Percentiles rank a stretch among this genome's conserved stretches.
Conservation (phyloP, 192 early-diverging fungal species). For the Coemansia sp. region DNA sequence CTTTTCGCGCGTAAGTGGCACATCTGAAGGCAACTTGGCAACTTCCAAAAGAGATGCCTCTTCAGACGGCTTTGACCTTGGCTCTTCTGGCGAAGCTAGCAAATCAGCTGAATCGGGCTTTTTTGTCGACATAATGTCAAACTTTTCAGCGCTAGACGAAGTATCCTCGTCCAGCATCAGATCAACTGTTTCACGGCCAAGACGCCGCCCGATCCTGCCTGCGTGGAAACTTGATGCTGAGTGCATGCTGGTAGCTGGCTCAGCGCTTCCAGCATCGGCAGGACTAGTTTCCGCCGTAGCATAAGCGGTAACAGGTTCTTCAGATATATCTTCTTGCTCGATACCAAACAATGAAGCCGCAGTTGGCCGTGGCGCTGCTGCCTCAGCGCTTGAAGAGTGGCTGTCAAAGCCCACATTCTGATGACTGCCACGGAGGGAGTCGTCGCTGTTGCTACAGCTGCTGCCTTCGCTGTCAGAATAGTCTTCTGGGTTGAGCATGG, state of each 20-base stretch:
- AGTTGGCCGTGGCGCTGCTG: constrained; percentile 28
- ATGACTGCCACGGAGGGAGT: constrained; percentile 5
- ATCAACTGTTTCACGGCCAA: constrained; percentile 37
- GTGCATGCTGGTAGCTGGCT: neutral
- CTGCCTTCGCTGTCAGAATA: constrained; percentile 1
- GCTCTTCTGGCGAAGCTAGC: neutral
- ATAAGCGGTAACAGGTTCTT: neutral
- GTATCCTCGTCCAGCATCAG: constrained; percentile 30
- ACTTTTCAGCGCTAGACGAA: neutral
- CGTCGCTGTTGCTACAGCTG: constrained; percentile 2
- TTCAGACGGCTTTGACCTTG: neutral
- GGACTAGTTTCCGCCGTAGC: neutral
- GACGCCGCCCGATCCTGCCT: constrained; percentile 41
- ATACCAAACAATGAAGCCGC: constrained; percentile 35
- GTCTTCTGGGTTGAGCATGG: neutral
- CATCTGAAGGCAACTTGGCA: constrained; percentile 19
- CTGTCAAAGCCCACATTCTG: constrained; percentile 17
- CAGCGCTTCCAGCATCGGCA: neutral
- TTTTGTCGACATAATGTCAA: constrained; percentile 1
- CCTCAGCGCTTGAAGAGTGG: constrained; percentile 15
- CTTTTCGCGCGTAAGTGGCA: constrained; percentile 49
- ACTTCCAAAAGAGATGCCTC: neutral
- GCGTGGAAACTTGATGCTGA: constrained; percentile 1
- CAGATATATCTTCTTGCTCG: neutral
- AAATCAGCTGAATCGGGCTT: neutral